Conservation (phyloP, 495 filamentous ascomycete genomes). For the Penicillium angulare region DNA sequence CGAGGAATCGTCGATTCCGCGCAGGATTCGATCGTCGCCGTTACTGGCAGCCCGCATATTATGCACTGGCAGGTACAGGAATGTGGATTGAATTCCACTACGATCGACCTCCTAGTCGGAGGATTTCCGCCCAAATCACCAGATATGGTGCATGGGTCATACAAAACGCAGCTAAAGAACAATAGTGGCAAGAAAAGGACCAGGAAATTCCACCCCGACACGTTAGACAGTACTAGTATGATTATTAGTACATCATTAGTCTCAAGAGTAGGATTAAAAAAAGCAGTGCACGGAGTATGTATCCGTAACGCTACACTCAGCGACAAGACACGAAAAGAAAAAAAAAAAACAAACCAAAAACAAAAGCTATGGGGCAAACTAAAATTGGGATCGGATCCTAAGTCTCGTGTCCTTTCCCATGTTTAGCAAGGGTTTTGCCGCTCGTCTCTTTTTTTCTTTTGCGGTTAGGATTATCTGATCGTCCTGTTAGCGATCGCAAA, state of each 20-base stretch:
- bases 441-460: constrained; percentile 27
- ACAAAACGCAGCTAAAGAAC: no score
- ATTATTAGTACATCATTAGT: no score
- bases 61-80: constrained; percentile 14
- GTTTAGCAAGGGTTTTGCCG: constrained; percentile 26
- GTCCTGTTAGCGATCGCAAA: constrained; percentile 29
- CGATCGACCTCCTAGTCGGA: constrained; percentile 12
- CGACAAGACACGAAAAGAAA: background rate
- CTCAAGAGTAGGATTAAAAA: no score
- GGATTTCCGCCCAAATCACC: constrained; percentile 8
- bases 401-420: constrained; percentile 37
- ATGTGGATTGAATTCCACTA: constrained; percentile 11
- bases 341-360: background rate
- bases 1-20: no score
- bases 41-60: constrained; percentile 3
- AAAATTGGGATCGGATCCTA: constrained; percentile 36
- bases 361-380: background rate
- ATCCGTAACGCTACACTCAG: no score
- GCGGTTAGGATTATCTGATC: constrained; percentile 34
- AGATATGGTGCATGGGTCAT: no score
- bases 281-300: no score
- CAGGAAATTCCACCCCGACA: no score
- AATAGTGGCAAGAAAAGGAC: no score
- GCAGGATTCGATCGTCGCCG: constrained; percentile 7
- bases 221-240: no score